Percentiles rank a stretch among this genome's conserved stretches.
Evolutionary conservation across 1,284 basidiomycete species (phyloP).

Genomic region (Polyporus tsugae): DNA sequence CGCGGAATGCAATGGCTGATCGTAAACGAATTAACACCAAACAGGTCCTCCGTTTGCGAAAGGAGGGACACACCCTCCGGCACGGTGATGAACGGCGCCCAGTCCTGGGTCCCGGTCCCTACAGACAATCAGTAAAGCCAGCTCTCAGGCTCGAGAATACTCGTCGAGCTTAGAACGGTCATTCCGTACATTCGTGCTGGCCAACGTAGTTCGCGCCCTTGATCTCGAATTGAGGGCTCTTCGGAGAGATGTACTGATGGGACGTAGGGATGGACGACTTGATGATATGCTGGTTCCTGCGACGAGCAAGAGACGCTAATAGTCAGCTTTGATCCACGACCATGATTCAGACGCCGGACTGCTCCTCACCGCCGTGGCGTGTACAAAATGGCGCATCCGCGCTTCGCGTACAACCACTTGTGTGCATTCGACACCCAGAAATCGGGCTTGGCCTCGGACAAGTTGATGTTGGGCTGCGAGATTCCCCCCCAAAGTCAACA

Average conservation of each 20-base stretch:
- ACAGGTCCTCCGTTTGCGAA: conserved; percentile 7
- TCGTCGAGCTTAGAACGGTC: not conserved
- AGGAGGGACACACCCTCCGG: conserved; percentile 51
- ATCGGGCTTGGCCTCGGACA: conserved; percentile 70
- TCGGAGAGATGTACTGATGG: conserved; percentile 58
- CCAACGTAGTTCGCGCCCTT: conserved; percentile 56
- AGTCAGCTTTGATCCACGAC: not conserved
- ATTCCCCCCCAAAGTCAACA: not conserved
- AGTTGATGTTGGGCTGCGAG: conserved; percentile 56
- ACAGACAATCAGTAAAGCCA: not conserved
- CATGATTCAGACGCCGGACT: not conserved
- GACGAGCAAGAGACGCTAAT: not conserved
- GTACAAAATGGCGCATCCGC: conserved; percentile 79
- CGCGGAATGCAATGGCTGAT: conserved; percentile 78
- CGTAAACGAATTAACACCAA: not conserved
- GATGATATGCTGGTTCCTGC: conserved; percentile 82
- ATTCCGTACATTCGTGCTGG: conserved; percentile 65
- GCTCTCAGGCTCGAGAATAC: not conserved
- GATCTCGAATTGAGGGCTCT: conserved; percentile 33
- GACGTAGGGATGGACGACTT: conserved; percentile 82
- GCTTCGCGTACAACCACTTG: conserved; percentile 85
- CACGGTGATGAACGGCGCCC: conserved; percentile 61
- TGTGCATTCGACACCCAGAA: conserved; percentile 88
- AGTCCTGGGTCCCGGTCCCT: conserved; percentile 82
- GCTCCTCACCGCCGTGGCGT: conserved; percentile 67